These are phyloP conservation scores for Pelargonium australe DNA, from an alignment of 441 rosid species.

Conservation along the genomic window DNA sequence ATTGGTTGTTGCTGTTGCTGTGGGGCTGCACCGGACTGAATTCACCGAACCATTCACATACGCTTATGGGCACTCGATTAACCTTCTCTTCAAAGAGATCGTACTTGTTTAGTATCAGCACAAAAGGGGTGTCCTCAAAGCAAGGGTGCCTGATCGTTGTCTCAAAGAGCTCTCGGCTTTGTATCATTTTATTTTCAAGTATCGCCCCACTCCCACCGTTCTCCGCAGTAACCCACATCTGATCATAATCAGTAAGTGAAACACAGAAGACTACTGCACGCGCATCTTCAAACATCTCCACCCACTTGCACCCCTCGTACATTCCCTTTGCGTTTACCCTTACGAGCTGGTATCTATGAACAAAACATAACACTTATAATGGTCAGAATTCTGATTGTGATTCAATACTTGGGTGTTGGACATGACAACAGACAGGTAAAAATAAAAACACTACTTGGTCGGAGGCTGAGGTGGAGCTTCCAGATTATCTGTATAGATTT, in stretches of 20 bases:
- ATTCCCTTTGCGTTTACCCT: slow-evolving; percentile 84
- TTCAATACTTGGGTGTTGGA: background rate
- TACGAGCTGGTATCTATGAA: slow-evolving; percentile 76
- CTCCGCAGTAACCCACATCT: slow-evolving; percentile 45
- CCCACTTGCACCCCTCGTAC: slow-evolving; percentile 99
- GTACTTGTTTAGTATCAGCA: slow-evolving; percentile 86
- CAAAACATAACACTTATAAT: background rate
- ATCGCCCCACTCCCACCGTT: slow-evolving; percentile 42
- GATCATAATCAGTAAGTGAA: slow-evolving; percentile 83
- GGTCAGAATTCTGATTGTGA: slow-evolving; percentile 3
- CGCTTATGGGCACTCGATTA: slow-evolving; percentile 46
- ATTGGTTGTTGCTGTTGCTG: slow-evolving; percentile 44
- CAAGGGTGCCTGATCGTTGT: slow-evolving; percentile 74
- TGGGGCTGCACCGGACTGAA: slow-evolving; percentile 69
- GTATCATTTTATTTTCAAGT: slow-evolving; percentile 78
- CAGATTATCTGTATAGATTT: slow-evolving; percentile 61
- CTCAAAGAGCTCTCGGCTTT: slow-evolving; percentile 84
- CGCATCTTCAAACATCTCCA: slow-evolving; percentile 97
- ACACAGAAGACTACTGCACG: slow-evolving; percentile 77
- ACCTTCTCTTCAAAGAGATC: slow-evolving; percentile 91
- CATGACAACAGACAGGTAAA: background rate
- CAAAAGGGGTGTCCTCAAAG: slow-evolving; percentile 76
- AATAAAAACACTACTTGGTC: slow-evolving; percentile 43
- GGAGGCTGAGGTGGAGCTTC: slow-evolving; percentile 56
- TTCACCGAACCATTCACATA: slow-evolving; percentile 84